A percentile compares a stretch with the other conserved stretches of the same genome.
Evolutionary conservation across 257 asterid genomes (phyloP).

Genomic region (Solanum chiquidenum): DNA sequence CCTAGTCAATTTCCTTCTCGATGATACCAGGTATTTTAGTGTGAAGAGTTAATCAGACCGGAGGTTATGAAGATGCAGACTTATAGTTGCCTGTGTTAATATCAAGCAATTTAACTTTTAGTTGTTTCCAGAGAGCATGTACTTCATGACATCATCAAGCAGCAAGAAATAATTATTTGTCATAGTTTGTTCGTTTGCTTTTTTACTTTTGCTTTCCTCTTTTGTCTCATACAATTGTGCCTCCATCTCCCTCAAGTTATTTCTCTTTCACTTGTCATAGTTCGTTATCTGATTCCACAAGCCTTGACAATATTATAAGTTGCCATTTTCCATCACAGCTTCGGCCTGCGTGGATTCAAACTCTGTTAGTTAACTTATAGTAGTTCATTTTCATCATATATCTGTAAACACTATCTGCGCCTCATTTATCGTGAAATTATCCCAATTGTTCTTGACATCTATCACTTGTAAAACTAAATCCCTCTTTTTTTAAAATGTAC

Average conservation of each 20-base stretch:
- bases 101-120: neutral
- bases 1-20: conserved; percentile 55
- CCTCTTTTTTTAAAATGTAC: neutral
- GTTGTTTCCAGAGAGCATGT: neutral
- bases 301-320: neutral
- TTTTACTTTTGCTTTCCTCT: neutral
- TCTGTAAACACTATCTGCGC: neutral
- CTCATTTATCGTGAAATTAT: neutral
- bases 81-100: neutral
- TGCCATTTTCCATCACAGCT: neutral
- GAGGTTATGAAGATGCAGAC: neutral
- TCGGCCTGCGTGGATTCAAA: neutral
- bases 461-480: neutral
- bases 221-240: neutral
- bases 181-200: neutral
- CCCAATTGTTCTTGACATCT: neutral
- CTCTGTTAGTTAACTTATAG: neutral
- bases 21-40: conserved; percentile 45
- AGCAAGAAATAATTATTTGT: neutral
- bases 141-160: neutral
- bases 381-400: neutral
- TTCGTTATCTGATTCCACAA: neutral
- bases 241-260: neutral
- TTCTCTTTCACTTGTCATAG: neutral
- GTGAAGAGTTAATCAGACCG: neutral